Percentiles rank a stretch among this genome's conserved stretches.
phyloP scores from a whole-genome alignment of 306 rosid genomes.

The Styphnolobium japonicum region DNA sequence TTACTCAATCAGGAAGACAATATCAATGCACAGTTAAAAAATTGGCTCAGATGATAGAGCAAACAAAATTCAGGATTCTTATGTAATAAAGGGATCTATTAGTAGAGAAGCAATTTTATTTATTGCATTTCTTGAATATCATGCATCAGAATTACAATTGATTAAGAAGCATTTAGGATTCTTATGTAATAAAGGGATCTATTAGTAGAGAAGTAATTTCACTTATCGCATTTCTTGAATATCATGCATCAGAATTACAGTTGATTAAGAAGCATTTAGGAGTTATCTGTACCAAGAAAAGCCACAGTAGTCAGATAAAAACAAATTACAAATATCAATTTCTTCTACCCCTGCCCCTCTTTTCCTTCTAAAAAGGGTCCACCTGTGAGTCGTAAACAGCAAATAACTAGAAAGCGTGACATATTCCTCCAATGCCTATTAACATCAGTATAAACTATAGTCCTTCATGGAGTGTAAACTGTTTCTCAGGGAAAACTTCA shows the following conservation, averaged over 20 bases:
- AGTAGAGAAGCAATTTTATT: neutral
- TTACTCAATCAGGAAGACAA: neutral
- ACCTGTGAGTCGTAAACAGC: neutral
- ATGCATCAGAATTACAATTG: too few species aligned
- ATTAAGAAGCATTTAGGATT: conserved; percentile 10
- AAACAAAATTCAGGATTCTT: conserved; percentile 12
- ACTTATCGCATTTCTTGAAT: neutral
- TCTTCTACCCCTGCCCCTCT: neutral
- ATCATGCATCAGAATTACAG: too few species aligned
- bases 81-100: neutral
- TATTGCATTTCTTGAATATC: neutral
- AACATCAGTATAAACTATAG: neutral
- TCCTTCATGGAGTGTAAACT: neutral
- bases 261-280: too few species aligned
- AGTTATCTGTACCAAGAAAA: too few species aligned
- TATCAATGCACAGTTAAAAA: neutral
- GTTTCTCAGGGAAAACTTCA: neutral
- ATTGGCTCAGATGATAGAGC: conserved; percentile 7
- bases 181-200: neutral
- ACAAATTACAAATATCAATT: neutral
- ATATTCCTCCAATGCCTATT: conserved; percentile 1
- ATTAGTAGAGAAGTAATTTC: neutral
- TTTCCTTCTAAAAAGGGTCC: neutral
- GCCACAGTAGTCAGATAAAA: neutral
- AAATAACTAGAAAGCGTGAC: neutral